Evolutionary conservation across 1,284 basidiomycete genomes (phyloP).

Genomic region (Trametes polyzona): DNA sequence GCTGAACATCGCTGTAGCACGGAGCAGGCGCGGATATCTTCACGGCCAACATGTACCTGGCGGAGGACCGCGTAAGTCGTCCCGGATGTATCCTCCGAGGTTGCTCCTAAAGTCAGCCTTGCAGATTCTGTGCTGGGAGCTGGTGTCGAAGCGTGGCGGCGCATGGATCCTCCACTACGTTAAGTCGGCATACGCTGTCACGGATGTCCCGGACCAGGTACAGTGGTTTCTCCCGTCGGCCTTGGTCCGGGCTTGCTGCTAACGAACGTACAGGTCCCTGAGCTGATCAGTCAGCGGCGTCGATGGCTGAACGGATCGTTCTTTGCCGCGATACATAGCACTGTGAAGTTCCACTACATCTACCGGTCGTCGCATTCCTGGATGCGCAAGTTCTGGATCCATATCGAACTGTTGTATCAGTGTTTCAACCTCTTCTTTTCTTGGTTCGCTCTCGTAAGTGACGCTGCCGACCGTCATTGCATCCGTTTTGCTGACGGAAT

Average conservation of each 20-base stretch:
- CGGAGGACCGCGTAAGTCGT: slow-evolving; percentile 76
- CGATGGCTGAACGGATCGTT: slow-evolving; percentile 98
- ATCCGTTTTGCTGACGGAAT: neutral
- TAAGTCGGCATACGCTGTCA: slow-evolving; percentile 90
- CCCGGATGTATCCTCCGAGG: neutral
- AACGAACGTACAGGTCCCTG: slow-evolving; percentile 60
- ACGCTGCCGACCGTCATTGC: neutral
- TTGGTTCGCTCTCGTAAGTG: slow-evolving; percentile 84
- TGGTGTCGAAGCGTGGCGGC: slow-evolving; percentile 85
- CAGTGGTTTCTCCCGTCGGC: slow-evolving; percentile 20
- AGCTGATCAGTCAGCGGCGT: slow-evolving; percentile 90
- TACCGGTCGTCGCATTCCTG: slow-evolving; percentile 89
- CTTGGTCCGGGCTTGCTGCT: neutral
- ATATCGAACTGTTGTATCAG: slow-evolving; percentile 94
- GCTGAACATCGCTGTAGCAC: slow-evolving; percentile 47
- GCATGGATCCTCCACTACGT: slow-evolving; percentile 94
- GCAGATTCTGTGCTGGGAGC: slow-evolving; percentile 91
- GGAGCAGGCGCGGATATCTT: slow-evolving; percentile 89
- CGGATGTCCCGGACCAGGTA: slow-evolving; percentile 88
- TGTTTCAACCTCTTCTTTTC: slow-evolving; percentile 88
- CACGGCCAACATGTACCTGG: slow-evolving; percentile 95
- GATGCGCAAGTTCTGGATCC: slow-evolving; percentile 90
- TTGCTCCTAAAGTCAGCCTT: slow-evolving; percentile 19
- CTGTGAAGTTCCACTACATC: slow-evolving; percentile 90
- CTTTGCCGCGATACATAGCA: slow-evolving; percentile 92